Evolutionary conservation across 2,329 filamentous ascomycete genomes (phyloP).

Genomic region (Xylaria digitata): DNA sequence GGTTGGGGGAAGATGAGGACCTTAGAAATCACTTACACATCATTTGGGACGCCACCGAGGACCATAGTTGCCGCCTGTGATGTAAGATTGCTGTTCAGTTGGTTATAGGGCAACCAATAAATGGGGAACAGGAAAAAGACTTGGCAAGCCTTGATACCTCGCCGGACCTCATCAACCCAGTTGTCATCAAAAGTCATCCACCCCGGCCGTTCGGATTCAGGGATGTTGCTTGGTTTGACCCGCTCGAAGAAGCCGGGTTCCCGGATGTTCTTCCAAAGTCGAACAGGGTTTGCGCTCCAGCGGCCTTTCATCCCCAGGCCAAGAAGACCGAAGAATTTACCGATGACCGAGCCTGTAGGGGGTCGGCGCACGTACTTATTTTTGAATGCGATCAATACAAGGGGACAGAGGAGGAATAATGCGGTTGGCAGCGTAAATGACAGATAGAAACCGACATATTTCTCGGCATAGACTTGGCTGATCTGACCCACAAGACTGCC

Average conservation of each 20-base stretch:
- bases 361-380: constrained; percentile 64
- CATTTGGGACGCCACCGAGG: constrained; percentile 75
- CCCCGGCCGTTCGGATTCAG: constrained; percentile 64
- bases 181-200: constrained; percentile 80
- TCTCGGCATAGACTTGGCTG: constrained; percentile 70
- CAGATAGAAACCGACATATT: constrained; percentile 74
- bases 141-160: constrained; percentile 73
- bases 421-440: constrained; percentile 58
- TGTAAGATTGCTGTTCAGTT: constrained; percentile 75
- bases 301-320: constrained; percentile 70
- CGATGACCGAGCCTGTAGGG: constrained; percentile 71
- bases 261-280: constrained; percentile 47
- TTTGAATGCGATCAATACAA: constrained; percentile 60
- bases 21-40: constrained; percentile 55
- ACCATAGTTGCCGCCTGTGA: constrained; percentile 69
- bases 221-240: constrained; percentile 74
- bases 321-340: constrained; percentile 73
- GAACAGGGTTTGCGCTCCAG: constrained; percentile 70
- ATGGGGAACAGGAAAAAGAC: constrained; percentile 66
- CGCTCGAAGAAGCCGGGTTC: constrained; percentile 72
- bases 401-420: constrained; percentile 71
- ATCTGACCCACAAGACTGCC: constrained; percentile 67
- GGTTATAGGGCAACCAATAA: constrained; percentile 72
- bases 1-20: not conserved
- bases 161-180: constrained; percentile 79